Evolutionary conservation across 192 early-diverging fungal species (phyloP), one percentile per base, ranked within the genome.

Genomic region (Allomyces macrogynus): DNA sequence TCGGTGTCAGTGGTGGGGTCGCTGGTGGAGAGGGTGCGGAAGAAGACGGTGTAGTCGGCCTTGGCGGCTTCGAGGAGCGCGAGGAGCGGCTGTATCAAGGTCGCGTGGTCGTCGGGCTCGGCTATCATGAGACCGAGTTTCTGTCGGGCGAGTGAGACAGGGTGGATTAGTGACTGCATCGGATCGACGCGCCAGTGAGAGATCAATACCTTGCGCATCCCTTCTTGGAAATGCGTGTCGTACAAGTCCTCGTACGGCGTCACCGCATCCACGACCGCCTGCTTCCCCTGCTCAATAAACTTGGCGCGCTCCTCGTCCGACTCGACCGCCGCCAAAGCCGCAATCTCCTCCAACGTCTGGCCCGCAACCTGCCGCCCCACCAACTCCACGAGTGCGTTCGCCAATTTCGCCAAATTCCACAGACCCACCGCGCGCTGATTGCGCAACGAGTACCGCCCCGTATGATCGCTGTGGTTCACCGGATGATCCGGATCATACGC

Each of bases 391-490:
- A 93, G 64, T 0, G 88, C 79, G 0, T 77, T 71, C 1, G 86
- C 86, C n/a, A 95, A 71, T 23, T 79, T 76, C 20, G 78, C 67
- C 22, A 92, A 68, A 67, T 95, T 95, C 84, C 86, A 93, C 57
- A 89, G 74, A 4, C 83, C 87, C 8, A 90, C 80, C 4, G 79
- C 77, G 3, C 91, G 90, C 68, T 95, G 92, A 43, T 87, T 76
- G 62, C 75, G 66, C 61, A 92, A 93, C 5, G 79, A 69, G 67
- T 88, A 91, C 25, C 89, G 84, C 11, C 92, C 91, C 1, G 66
- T 64, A 1, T 77, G 49, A 60, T 95, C 92, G 10, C 86, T 87
- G 67, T 83, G 80, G 69, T 93, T 91, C 72, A 87, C 89, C 23
- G 89, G 78, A 67, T 83, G 88, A 23, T 63, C 67, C 5, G 90